Evolutionary conservation across 2,329 filamentous ascomycete species (phyloP), one percentile per base, ranked within the genome.

Genomic region (Fusarium sp.): DNA sequence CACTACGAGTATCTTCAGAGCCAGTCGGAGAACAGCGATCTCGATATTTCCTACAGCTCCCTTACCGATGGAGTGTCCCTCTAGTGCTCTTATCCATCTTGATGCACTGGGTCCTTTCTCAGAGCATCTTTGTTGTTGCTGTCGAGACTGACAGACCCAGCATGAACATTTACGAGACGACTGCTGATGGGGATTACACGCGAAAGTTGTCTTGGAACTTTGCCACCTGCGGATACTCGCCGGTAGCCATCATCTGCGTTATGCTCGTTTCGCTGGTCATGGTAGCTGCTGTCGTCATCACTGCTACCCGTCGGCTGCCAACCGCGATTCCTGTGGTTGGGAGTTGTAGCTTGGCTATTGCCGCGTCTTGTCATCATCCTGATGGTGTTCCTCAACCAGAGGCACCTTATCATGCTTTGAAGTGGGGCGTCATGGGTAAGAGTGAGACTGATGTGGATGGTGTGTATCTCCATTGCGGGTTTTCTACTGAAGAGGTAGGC

Each of bases 31-130:
- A 66, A 8, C 66, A 69, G 24, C 66, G 69, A 10, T 69, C 67
- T 9, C 58, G 59, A 3, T 72, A 72, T 45, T 71, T 71, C 35
- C 13, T 71, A 9, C 69, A 71, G 34, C 58, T 71, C 13, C 69
- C 69, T 0, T 71, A 69, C 24, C 66, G 66, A 6, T 71, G 59
- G 35, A 29, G 69, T 1, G 3, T 66, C 6, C 66, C 69, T 0
- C 52, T 71, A 3, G 8, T 69, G 1, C 11, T 66, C 14, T 13
- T 62, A 2, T 71, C 66, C 0, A 66, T 60, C 2, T 18, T 66
- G 22, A 20, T 69, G 4, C 69, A 69, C 34, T 71, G 69, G 69
- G 13, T 71, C 4, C 20, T 71, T 2, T 71, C 69, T 5, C 66
- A 69, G 34, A 71, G 62, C 45, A 24, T 71, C 10, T 71, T 66